A percentile compares a stretch with the other conserved stretches of the same genome.
Evolutionary conservation across 805 yeast species (phyloP).

Genomic region (Ogataea saltuana): DNA sequence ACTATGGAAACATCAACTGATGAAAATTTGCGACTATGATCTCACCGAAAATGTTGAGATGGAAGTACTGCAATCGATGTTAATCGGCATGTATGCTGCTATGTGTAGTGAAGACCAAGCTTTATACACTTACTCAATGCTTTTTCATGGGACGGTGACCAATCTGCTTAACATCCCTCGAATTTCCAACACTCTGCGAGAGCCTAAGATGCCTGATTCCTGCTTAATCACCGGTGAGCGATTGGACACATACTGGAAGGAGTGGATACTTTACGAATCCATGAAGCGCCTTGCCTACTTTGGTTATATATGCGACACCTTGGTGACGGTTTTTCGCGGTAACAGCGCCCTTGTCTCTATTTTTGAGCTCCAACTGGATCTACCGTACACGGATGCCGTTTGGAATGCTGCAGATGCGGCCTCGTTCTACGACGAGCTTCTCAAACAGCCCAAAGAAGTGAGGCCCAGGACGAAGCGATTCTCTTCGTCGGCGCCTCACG

Average conservation of each 20-base stretch:
- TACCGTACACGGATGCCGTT: slow-evolving; percentile 47
- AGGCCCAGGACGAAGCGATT: slow-evolving; percentile 17
- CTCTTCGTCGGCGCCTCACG: slow-evolving; percentile 7
- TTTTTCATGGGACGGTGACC: slow-evolving; percentile 14
- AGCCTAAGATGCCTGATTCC: slow-evolving; percentile 17
- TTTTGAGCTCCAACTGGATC: slow-evolving; percentile 45
- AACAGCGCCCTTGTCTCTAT: slow-evolving; percentile 38
- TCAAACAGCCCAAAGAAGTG: slow-evolving; percentile 30
- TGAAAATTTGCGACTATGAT: slow-evolving; percentile 17
- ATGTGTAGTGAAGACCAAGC: slow-evolving; percentile 28
- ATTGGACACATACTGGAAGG: slow-evolving; percentile 37
- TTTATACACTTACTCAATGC: slow-evolving; percentile 15
- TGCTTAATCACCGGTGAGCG: not conserved
- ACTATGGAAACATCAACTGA: slow-evolving; percentile 19
- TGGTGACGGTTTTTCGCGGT: slow-evolving; percentile 38
- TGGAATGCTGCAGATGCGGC: slow-evolving; percentile 39
- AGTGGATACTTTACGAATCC: slow-evolving; percentile 49
- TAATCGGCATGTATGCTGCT: slow-evolving; percentile 29
- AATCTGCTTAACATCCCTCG: slow-evolving; percentile 29
- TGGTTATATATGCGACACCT: slow-evolving; percentile 44
- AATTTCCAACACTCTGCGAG: slow-evolving; percentile 22
- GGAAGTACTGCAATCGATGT: slow-evolving; percentile 27
- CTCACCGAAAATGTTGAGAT: slow-evolving; percentile 20
- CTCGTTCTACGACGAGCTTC: slow-evolving; percentile 28
- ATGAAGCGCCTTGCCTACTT: slow-evolving; percentile 44